These are phyloP conservation scores for Austroboletus festivus DNA, from an alignment of 768 basidiomycete species.

Conservation along the genomic window DNA sequence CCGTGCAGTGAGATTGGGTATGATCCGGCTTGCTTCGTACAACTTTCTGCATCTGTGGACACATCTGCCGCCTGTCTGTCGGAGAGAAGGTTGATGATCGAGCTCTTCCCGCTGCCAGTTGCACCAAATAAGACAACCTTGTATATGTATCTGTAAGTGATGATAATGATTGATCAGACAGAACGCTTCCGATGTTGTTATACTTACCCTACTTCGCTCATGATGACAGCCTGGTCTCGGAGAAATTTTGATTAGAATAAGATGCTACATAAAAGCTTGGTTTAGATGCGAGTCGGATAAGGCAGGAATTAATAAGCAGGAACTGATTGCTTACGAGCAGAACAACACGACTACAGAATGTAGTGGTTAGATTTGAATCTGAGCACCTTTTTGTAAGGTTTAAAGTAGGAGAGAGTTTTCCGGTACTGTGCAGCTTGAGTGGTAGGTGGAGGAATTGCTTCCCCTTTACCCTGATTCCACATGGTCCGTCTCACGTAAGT, in stretches of 20 bases:
- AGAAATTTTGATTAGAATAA: neutral
- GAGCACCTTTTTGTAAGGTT: neutral
- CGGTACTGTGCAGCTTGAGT: neutral
- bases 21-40: conserved; percentile 31
- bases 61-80: conserved; percentile 25
- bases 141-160: conserved; percentile 17
- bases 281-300: too few relatives aligned
- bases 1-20: conserved; percentile 18
- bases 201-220: conserved; percentile 18
- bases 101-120: conserved; percentile 31
- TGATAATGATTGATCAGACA: conserved; percentile 5
- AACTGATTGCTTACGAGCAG: conserved; percentile 9
- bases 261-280: neutral
- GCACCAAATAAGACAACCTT: conserved; percentile 27
- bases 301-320: neutral
- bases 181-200: neutral
- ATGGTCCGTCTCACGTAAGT: too few relatives aligned
- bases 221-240: neutral
- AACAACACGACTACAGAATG: neutral
- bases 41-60: conserved; percentile 30
- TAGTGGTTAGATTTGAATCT: neutral
- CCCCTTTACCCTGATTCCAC: too few relatives aligned
- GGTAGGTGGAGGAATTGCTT: conserved; percentile 2
- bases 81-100: conserved; percentile 28
- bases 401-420: neutral